Evolutionary conservation across 1,284 basidiomycete species (phyloP), one percentile per base, ranked within the genome.

Genomic region (Fistulinella cinereoalba): DNA sequence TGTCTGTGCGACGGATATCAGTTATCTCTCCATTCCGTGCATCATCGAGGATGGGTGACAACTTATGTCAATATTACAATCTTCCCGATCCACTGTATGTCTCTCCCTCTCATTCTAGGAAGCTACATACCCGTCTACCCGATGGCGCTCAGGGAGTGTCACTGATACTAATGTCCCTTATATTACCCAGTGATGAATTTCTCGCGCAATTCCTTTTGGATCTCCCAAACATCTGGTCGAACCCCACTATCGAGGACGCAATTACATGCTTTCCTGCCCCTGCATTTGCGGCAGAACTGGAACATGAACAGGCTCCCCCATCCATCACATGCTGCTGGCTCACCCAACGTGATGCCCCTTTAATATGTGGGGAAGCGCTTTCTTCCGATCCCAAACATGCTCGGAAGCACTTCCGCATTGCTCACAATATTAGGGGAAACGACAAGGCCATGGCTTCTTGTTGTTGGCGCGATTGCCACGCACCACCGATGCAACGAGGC

Each of bases 121-220:
- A n/a, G n/a, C n/a, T n/a, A n/a, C n/a, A 28, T 13, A 10, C 27
- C n/a, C 29, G 13, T 15, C 13, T 31, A 6, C 13, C 6, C 6
- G 6, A 15, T 12, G 29, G 6, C 13, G 6, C 22, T 3, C 41
- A 47, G 44, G 43, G 25, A 6, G 15, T 41, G 28, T 15, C 16
- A 5, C 13, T 15, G n/a, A 15, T 41, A 31, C 37, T 31, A n/a
- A n/a, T n/a, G n/a, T n/a, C n/a, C n/a, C n/a, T n/a, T n/a, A n/a
- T 16, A 5, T 19, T 21, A 2, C 15, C 6, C 41, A 58, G 56
- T 0, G 57, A 62, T 4, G 59, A 49, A 34, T 44, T 62, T 11
- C 43, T 58, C 16, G 36, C 48, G 4, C 55, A 41, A 3, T 10
- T 60, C n/a, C 37, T 46, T 21, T 10, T 6, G 6, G 46, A 42